Evolutionary conservation across 1,139 yeast species (phyloP).

Genomic region (Protomyces gravidus): DNA sequence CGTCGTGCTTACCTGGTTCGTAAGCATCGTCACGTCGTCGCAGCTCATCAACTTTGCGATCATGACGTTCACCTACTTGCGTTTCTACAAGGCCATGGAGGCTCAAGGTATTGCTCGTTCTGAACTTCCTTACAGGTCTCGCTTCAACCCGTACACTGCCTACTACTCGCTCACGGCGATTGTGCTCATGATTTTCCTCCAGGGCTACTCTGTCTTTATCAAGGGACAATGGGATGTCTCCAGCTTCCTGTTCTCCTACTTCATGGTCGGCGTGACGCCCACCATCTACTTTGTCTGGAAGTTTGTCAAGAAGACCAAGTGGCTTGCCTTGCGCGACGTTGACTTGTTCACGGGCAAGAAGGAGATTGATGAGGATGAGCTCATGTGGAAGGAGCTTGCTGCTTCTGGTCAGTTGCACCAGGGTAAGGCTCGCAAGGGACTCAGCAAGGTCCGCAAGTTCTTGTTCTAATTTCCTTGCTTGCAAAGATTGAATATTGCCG

Average conservation of each 20-base stretch:
- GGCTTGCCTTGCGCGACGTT: slow-evolving; percentile 13
- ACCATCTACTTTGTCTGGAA: slow-evolving; percentile 45
- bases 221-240: slow-evolving; percentile 49
- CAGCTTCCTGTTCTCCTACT: slow-evolving; percentile 50
- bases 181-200: slow-evolving; percentile 58
- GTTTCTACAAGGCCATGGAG: slow-evolving; percentile 33
- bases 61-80: slow-evolving; percentile 47
- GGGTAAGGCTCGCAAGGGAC: slow-evolving; percentile 13
- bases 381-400: slow-evolving; percentile 20
- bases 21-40: slow-evolving; percentile 67
- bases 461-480: slow-evolving; percentile 7
- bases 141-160: slow-evolving; percentile 56
- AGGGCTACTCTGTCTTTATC: slow-evolving; percentile 61
- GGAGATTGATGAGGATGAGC: slow-evolving; percentile 28
- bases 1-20: slow-evolving; percentile 75
- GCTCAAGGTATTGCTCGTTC: slow-evolving; percentile 32
- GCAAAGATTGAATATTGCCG: too few relatives aligned
- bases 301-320: slow-evolving; percentile 15
- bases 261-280: slow-evolving; percentile 48
- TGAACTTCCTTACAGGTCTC: slow-evolving; percentile 43
- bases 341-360: slow-evolving; percentile 25
- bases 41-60: slow-evolving; percentile 52
- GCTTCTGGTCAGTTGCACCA: slow-evolving; percentile 15
- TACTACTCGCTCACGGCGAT: slow-evolving; percentile 46
- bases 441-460: slow-evolving; percentile 17